Base-by-base conservation (phyloP, 169 alveolate species). In the Cryptosporidium felis region DNA sequence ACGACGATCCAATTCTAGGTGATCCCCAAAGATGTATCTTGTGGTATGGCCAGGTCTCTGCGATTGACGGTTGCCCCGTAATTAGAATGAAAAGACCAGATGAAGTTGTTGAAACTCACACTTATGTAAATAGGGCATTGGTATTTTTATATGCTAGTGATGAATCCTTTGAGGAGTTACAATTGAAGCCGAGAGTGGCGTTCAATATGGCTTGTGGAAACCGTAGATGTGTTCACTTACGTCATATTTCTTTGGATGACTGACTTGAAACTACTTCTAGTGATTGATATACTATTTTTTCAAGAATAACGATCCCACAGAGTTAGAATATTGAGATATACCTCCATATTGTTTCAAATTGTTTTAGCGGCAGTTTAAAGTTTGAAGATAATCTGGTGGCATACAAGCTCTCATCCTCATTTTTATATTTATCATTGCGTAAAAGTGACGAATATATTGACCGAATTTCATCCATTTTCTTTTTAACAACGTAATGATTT, bases 191-290 rank as follows among this genome's bases (percentile, higher is more conserved):
- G 3, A 91, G 92, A 82, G 92, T 90, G 61, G 95, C 98, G 5
- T 94, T 95, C 67, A 82, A 92, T 34, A 95, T 94, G 97, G 96
- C 94, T 49, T 95, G 98, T 79, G 96, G 96, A 23, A 92, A 95
- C 80, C 88, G 90, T 32, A 85, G 93, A 91, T 95, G 98, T 62
- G 91, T 95, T 62, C 93, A 92, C 80, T 90, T 95, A 46, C 94
- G 97, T 47, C 98, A 95, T 82, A 94, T 95, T 62, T 91, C 96
- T 51, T 82, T 93, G 47, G 96, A 93, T 61, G 95, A 93, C 67
- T 91, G 63, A 38, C 28, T 38, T n/a, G n/a, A n/a, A n/a, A n/a
- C n/a, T n/a, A n/a, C n/a, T n/a, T n/a, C n/a, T n/a, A n/a, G n/a
- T n/a, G n/a, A n/a, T n/a, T n/a, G n/a, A n/a, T n/a, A n/a, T n/a